Evolutionary conservation across 805 yeast species (phyloP).

Genomic region (Ogataea trehaloabstinens): DNA sequence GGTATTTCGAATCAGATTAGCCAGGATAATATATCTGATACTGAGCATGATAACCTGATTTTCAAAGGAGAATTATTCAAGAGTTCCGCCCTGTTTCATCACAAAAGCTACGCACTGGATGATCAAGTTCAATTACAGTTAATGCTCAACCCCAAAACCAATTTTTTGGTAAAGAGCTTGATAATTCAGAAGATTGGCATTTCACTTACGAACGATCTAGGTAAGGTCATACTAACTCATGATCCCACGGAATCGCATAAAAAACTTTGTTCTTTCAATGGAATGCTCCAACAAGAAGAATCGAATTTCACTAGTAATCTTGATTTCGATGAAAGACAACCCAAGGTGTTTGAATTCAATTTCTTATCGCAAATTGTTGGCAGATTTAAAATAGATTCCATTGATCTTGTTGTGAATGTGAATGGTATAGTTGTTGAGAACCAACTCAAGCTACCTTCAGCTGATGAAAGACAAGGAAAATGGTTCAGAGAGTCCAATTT

Average conservation of each 20-base stretch:
- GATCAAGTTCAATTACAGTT: constrained; percentile 32
- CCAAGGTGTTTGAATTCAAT: constrained; percentile 20
- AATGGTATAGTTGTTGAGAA: constrained; percentile 16
- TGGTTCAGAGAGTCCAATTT: constrained; percentile 17
- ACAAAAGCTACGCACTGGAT: constrained; percentile 15
- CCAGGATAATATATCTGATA: constrained; percentile 1
- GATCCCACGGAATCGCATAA: background rate
- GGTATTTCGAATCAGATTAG: constrained; percentile 6
- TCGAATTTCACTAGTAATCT: constrained; percentile 15
- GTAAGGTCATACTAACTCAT: constrained; percentile 13
- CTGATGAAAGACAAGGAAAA: constrained; percentile 6
- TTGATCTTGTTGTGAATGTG: constrained; percentile 12
- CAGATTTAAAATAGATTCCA: constrained; percentile 19
- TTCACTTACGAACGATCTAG: constrained; percentile 17
- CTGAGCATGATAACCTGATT: constrained; percentile 11
- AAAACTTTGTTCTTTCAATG: constrained; percentile 1
- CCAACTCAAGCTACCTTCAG: constrained; percentile 7
- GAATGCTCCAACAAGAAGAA: constrained; percentile 4
- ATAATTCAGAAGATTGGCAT: constrained; percentile 20
- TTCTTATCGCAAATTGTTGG: constrained; percentile 25
- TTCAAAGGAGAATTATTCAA: constrained; percentile 19
- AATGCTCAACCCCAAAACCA: constrained; percentile 26
- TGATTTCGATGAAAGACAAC: constrained; percentile 10
- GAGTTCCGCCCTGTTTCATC: constrained; percentile 18
- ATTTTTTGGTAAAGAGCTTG: constrained; percentile 17